A percentile compares a stretch with the other conserved stretches of the same genome.
Evolutionary conservation across 2,329 filamentous ascomycete species (phyloP).

Genomic region (Capronia epimyces): DNA sequence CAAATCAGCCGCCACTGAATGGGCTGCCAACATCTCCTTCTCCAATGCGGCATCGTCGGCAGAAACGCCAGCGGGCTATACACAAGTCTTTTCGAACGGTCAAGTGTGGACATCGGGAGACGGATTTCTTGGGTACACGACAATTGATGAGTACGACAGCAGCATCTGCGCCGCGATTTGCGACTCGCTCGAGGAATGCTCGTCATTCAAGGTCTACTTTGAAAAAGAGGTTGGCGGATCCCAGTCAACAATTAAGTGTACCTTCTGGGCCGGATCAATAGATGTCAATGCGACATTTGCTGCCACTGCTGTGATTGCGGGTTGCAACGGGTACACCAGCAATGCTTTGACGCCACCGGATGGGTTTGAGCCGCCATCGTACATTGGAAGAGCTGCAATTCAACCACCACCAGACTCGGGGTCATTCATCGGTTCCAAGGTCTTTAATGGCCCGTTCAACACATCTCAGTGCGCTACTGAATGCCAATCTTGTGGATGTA

Average conservation of each 20-base stretch:
- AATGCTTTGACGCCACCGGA: constrained; percentile 10
- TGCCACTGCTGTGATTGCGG: constrained; percentile 17
- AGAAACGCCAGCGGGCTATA: constrained; percentile 17
- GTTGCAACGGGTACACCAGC: constrained; percentile 23
- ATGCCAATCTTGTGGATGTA: constrained; percentile 9
- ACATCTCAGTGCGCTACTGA: constrained; percentile 16
- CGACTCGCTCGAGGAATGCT: constrained; percentile 19
- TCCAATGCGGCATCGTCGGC: constrained; percentile 14
- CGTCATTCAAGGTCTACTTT: constrained; percentile 25
- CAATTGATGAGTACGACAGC: constrained; percentile 22
- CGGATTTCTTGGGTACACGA: constrained; percentile 20
- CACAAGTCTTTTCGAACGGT: constrained; percentile 17
- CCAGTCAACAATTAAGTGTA: constrained; percentile 14
- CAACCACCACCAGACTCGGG: constrained; percentile 12
- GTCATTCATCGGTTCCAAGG: constrained; percentile 18
- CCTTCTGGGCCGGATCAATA: constrained; percentile 22
- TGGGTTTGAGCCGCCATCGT: constrained; percentile 18
- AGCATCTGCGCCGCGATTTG: constrained; percentile 20
- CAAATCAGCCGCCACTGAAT: constrained; percentile 9
- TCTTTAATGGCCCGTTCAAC: constrained; percentile 19
- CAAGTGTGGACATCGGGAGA: constrained; percentile 20
- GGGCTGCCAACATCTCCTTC: constrained; percentile 13
- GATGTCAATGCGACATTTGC: constrained; percentile 1
- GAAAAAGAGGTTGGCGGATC: constrained; percentile 14
- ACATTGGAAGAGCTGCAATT: constrained; percentile 13